Conservation (phyloP, 1,284 basidiomycete species). For the Erythrobasidium hasegawianum region DNA sequence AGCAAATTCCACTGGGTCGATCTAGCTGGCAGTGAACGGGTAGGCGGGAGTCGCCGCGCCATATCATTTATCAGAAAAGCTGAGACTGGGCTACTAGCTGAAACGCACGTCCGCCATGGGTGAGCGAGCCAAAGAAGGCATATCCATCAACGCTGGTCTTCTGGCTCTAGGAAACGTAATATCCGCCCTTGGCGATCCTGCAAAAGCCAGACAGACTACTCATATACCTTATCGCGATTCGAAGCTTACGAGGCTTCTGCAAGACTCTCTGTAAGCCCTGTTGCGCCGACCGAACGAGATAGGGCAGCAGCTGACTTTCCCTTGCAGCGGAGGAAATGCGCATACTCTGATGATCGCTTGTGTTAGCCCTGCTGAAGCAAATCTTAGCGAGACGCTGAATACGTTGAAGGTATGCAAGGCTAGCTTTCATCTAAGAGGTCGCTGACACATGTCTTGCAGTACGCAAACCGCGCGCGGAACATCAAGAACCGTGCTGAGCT, state of each 20-base stretch:
- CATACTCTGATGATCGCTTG: conserved; percentile 99
- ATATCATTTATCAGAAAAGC: not conserved
- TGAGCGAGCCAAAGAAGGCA: conserved; percentile 94
- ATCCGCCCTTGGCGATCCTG: conserved; percentile 92
- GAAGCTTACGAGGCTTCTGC: conserved; percentile 84
- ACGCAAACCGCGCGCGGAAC: conserved; percentile 93
- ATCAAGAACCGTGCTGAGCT: conserved; percentile 93
- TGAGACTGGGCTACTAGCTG: conserved; percentile 56
- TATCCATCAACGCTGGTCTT: conserved; percentile 94
- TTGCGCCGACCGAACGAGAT: too few relatives aligned
- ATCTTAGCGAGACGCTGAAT: conserved; percentile 89
- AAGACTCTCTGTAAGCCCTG: conserved; percentile 72
- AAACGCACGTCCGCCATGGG: conserved; percentile 90
- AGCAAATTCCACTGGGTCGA: conserved; percentile 99
- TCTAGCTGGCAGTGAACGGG: conserved; percentile 90
- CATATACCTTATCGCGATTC: conserved; percentile 97
- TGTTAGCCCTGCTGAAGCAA: conserved; percentile 92
- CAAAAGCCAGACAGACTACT: conserved; percentile 53
- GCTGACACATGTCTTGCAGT: too few relatives aligned
- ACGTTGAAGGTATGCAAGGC: conserved; percentile 75
- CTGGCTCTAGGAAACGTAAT: conserved; percentile 97
- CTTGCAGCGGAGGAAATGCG: conserved; percentile 74
- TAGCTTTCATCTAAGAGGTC: too few relatives aligned
- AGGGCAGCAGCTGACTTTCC: not conserved
- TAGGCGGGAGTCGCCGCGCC: conserved; percentile 49